A percentile compares a stretch with the other conserved stretches of the same genome.
These are phyloP conservation scores for Penicillium chermesinum DNA, from an alignment of 495 filamentous ascomycete species.

Conservation along the genomic window DNA sequence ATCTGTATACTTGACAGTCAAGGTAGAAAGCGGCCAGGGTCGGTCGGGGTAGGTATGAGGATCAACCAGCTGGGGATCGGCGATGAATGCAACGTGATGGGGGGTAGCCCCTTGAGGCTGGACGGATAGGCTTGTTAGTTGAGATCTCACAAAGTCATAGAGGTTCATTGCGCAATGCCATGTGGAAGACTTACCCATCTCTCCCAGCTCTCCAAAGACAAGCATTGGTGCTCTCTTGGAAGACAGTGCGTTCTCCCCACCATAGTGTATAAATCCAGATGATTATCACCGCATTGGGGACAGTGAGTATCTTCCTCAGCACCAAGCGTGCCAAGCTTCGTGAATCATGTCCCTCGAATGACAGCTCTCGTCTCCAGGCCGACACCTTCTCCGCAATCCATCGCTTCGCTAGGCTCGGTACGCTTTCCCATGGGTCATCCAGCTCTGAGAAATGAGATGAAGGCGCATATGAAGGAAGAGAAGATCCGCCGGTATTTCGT, in stretches of 20 bases:
- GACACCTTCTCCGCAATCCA: slow-evolving; percentile 18
- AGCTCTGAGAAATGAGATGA: slow-evolving; percentile 7
- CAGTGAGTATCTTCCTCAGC: slow-evolving; percentile 41
- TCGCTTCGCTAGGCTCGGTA: slow-evolving; percentile 21
- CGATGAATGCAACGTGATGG: slow-evolving; percentile 81
- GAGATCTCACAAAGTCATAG: background rate
- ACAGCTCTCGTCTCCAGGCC: slow-evolving; percentile 5
- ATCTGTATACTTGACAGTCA: slow-evolving; percentile 81
- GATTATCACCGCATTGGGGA: slow-evolving; percentile 61
- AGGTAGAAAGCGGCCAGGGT: slow-evolving; percentile 76
- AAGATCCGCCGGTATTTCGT: slow-evolving; percentile 23
- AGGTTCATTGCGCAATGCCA: background rate
- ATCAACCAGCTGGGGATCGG: slow-evolving; percentile 97
- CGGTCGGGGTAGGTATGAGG: slow-evolving; percentile 93
- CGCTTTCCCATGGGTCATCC: slow-evolving; percentile 8
- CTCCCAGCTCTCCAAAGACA: slow-evolving; percentile 86
- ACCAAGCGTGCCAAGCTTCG: slow-evolving; percentile 8
- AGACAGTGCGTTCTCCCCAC: slow-evolving; percentile 83
- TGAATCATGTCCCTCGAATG: slow-evolving; percentile 9
- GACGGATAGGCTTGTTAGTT: slow-evolving; percentile 7
- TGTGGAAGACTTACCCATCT: slow-evolving; percentile 64
- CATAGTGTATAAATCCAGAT: slow-evolving; percentile 76
- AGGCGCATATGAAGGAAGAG: slow-evolving; percentile 26
- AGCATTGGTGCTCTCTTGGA: slow-evolving; percentile 56
- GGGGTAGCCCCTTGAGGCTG: slow-evolving; percentile 73